Base-by-base conservation (phyloP, 257 asterid species). In the Dorcoceras hygrometricum region DNA sequence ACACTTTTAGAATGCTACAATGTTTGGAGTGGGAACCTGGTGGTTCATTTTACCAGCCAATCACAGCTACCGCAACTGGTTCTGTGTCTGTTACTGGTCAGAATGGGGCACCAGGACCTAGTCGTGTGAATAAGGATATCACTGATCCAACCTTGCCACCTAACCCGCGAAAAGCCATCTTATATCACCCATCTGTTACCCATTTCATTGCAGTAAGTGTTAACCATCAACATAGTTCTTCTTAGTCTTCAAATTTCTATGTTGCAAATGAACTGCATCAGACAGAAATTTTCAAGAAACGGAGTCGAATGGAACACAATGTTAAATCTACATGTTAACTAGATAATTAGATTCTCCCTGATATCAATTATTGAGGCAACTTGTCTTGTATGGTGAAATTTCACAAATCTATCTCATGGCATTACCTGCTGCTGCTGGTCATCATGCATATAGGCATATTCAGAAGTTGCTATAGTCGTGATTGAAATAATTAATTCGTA, bases 21-120 rank as follows among this genome's bases (percentile, higher is more conserved):
- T 77, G 82, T 79, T 83, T 93, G 73, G 99, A 93, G 77, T 93
- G 96, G 99, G 99, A 93, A 81, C 97, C 97, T 43, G 84, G 96
- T 69, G 99, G 99, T 76, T 86, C 95, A 23, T 86, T 93, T 83
- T 93, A 86, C 77, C 91, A 83, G 84, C 72, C 84, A 66, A 82
- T 66, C 78, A 76, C 68, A 58, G 74, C 78, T 77, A 71, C 80
- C 73, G 67, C 87, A 46, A 69, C 76, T 87, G 96, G 95, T 72
- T 54, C 76, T 71, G 89, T 76, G 64, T 69, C 87, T 69, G 74
- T 78, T 58, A 67, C 75, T 71, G 75, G 84, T 71, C 97, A 89
- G 76, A 89, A 83, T 87, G 99, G 95, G 80, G 82, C 84, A 69
- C 79, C 87, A 8, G 95, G 90, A 57, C 77, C 82, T 58, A 88